Evolutionary conservation across 495 filamentous ascomycete species (phyloP).

Genomic region (Penicillium malachiteum): DNA sequence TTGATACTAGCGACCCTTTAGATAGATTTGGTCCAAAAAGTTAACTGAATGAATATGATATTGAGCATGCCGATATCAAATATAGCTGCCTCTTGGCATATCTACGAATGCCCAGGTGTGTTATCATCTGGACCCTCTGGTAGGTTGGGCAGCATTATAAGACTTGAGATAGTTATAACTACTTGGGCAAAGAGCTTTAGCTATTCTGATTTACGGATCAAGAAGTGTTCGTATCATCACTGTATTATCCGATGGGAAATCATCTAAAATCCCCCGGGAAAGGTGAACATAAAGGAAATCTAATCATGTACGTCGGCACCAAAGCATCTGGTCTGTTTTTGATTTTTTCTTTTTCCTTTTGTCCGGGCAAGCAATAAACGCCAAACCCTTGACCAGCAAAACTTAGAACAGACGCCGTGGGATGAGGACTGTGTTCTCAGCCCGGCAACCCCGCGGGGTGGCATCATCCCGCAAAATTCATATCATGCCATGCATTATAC

Average conservation of each 20-base stretch:
- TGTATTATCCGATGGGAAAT: conserved; percentile 36
- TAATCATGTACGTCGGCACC: conserved; percentile 37
- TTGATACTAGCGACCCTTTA: too few relatives aligned
- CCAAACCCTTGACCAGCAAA: conserved; percentile 30
- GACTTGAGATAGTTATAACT: too few relatives aligned
- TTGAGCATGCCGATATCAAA: too few relatives aligned
- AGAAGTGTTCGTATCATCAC: conserved; percentile 21
- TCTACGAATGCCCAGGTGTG: too few relatives aligned
- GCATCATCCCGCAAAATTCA: conserved; percentile 32
- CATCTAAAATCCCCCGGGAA: conserved; percentile 27
- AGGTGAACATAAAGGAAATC: conserved; percentile 34
- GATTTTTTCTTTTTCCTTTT: conserved; percentile 3
- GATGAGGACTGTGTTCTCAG: conserved; percentile 3
- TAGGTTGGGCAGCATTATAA: too few relatives aligned
- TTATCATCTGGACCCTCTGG: too few relatives aligned
- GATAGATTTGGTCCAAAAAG: too few relatives aligned
- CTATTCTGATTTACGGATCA: not conserved
- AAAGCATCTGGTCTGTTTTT: conserved; percentile 25
- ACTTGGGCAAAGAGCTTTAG: not conserved
- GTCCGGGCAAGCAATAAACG: conserved; percentile 31
- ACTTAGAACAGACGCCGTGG: conserved; percentile 19
- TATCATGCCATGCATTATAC: conserved; percentile 51
- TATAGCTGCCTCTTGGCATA: too few relatives aligned
- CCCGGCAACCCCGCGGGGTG: conserved; percentile 3
- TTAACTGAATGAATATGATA: too few relatives aligned